phyloP scores from a whole-genome alignment of 129 eudicot genomes.

The Tagetes erecta region DNA sequence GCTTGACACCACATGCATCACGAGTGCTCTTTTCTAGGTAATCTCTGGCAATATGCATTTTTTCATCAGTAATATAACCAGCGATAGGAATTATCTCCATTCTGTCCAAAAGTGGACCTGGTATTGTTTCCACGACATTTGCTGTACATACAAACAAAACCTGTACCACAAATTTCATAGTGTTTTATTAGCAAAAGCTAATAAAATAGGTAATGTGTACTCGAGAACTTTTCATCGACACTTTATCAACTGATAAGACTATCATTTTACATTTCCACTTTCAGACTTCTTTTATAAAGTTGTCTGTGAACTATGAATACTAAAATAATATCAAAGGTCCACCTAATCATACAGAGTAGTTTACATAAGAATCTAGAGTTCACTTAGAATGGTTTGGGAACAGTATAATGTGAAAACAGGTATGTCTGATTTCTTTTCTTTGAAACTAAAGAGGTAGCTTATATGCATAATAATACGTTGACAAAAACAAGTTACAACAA shows the following conservation, averaged over 20 bases:
- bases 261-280: neutral
- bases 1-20: conserved; percentile 93
- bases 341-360: neutral
- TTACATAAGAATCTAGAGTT: neutral
- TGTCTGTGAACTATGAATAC: neutral
- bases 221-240: neutral
- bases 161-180: conserved; percentile 41
- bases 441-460: neutral
- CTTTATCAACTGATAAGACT: neutral
- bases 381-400: neutral
- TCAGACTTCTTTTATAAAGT: neutral
- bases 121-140: conserved; percentile 84
- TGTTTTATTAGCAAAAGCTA: neutral
- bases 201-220: neutral
- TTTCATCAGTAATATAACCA: conserved; percentile 96
- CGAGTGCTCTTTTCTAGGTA: conserved; percentile 91
- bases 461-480: neutral
- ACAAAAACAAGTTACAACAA: neutral
- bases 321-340: neutral
- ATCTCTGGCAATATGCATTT: conserved; percentile 95
- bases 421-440: neutral
- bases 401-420: neutral
- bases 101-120: conserved; percentile 89
- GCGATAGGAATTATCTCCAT: conserved; percentile 98
- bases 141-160: conserved; percentile 98